Conservation (phyloP, 2,329 filamentous ascomycete species). For the Trichothecium sympodiale region DNA sequence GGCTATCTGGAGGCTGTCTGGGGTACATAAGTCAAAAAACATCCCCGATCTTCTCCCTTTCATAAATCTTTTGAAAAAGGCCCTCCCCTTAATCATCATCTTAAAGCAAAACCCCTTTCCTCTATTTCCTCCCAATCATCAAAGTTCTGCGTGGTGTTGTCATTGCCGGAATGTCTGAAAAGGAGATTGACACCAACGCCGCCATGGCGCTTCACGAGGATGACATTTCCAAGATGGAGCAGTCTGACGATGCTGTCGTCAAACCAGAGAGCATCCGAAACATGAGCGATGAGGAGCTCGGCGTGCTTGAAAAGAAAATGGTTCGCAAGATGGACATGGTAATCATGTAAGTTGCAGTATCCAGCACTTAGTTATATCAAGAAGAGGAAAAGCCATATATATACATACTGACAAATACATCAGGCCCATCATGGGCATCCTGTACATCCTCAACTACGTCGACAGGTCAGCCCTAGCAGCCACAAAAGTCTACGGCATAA, state of each 20-base stretch:
- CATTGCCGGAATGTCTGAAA: neutral
- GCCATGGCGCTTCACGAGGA: neutral
- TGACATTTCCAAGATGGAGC: neutral
- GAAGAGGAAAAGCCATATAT: no score
- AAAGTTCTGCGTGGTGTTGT: no score
- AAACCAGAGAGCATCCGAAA: conserved; percentile 9
- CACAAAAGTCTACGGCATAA: conserved; percentile 27
- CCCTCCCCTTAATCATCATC: no score
- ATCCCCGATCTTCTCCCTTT: no score
- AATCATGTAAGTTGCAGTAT: conserved; percentile 9
- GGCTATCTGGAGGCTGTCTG: no score
- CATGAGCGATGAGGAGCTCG: conserved; percentile 8
- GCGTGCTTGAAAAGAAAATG: conserved; percentile 9
- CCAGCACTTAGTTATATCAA: no score
- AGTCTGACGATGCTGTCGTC: conserved; percentile 2
- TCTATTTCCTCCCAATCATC: neutral
- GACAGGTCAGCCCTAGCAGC: conserved; percentile 25
- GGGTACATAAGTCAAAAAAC: no score
- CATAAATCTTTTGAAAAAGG: no score
- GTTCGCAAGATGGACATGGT: conserved; percentile 12
- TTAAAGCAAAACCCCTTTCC: no score
- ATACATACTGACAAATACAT: no score
- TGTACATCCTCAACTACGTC: conserved; percentile 29
- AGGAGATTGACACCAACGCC: neutral
- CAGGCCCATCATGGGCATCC: conserved; percentile 16